A percentile compares a stretch with the other conserved stretches of the same genome.
These are phyloP conservation scores for Quercus rubra DNA, from an alignment of 306 rosid species.

Conservation along the genomic window DNA sequence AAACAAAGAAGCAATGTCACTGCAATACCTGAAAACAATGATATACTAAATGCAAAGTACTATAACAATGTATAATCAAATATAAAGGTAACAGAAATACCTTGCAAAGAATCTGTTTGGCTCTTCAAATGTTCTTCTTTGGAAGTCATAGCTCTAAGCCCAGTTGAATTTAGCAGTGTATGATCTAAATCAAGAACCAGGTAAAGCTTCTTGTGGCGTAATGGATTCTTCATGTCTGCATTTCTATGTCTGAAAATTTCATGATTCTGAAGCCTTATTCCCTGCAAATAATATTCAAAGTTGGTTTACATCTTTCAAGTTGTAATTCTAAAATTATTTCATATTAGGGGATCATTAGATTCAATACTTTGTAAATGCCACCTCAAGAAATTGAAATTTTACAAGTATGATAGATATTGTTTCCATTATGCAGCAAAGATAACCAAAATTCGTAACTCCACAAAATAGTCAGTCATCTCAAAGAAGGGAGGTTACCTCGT, in stretches of 20 bases:
- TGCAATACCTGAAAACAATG: not conserved
- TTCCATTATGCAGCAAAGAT: conserved; percentile 2
- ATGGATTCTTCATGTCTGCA: conserved; percentile 58
- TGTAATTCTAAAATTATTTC: not conserved
- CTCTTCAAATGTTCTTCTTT: conserved; percentile 58
- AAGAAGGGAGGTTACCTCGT: too few species aligned
- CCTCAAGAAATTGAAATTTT: not conserved
- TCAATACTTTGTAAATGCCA: not conserved
- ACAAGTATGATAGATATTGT: not conserved
- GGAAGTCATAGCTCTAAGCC: conserved; percentile 40
- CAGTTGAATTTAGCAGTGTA: conserved; percentile 74
- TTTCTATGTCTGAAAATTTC: conserved; percentile 63
- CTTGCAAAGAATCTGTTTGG: conserved; percentile 61
- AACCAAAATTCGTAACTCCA: conserved; percentile 15
- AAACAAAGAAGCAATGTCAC: not conserved
- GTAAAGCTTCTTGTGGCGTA: conserved; percentile 54
- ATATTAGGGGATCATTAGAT: not conserved
- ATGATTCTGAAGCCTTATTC: conserved; percentile 65
- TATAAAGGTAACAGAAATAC: conserved; percentile 29
- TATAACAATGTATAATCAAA: conserved; percentile 14
- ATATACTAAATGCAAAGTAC: conserved; percentile 5
- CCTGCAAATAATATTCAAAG: conserved; percentile 40
- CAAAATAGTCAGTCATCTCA: not conserved
- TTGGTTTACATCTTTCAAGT: not conserved
- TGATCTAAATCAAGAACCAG: conserved; percentile 93